Percentiles rank a stretch among this genome's conserved stretches.
Evolutionary conservation across 805 yeast species (phyloP).

Genomic region (Ogataea kodamae): DNA sequence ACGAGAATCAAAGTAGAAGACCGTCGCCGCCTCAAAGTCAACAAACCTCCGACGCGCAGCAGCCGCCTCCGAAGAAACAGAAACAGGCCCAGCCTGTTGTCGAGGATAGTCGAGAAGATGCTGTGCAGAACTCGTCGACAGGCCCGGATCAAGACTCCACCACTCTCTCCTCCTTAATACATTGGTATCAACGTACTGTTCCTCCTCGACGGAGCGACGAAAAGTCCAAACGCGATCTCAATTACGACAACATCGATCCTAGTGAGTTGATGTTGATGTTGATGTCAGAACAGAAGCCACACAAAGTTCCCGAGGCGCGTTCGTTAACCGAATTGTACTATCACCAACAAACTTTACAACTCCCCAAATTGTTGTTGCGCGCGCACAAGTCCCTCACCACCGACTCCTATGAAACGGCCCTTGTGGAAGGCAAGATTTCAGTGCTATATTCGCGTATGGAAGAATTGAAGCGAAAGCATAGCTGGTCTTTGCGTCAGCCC

Average conservation of each 20-base stretch:
- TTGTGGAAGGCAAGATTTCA: constrained; percentile 86
- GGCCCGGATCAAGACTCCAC: constrained; percentile 23
- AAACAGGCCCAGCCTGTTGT: constrained; percentile 6
- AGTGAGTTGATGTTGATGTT: constrained; percentile 43
- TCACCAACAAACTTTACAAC: constrained; percentile 82
- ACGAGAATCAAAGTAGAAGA: constrained; percentile 32
- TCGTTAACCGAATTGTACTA: constrained; percentile 85
- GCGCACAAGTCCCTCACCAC: constrained; percentile 86
- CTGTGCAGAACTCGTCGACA: constrained; percentile 1
- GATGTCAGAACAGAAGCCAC: constrained; percentile 50
- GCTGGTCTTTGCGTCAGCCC: constrained; percentile 92
- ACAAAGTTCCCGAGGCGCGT: constrained; percentile 51
- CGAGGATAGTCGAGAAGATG: no score
- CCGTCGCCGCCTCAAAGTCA: constrained; percentile 29
- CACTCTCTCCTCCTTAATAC: constrained; percentile 29
- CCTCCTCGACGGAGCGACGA: constrained; percentile 29
- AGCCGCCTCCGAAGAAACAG: constrained; percentile 15
- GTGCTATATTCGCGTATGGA: constrained; percentile 89
- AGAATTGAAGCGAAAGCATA: constrained; percentile 78
- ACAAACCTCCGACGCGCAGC: constrained; percentile 8
- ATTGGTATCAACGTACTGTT: constrained; percentile 22
- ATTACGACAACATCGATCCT: constrained; percentile 39
- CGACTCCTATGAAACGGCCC: constrained; percentile 77
- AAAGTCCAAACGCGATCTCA: constrained; percentile 30
- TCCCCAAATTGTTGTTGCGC: constrained; percentile 74